These are phyloP conservation scores for Penicillium paxilli DNA, from an alignment of 495 filamentous ascomycete genomes.

Conservation along the genomic window DNA sequence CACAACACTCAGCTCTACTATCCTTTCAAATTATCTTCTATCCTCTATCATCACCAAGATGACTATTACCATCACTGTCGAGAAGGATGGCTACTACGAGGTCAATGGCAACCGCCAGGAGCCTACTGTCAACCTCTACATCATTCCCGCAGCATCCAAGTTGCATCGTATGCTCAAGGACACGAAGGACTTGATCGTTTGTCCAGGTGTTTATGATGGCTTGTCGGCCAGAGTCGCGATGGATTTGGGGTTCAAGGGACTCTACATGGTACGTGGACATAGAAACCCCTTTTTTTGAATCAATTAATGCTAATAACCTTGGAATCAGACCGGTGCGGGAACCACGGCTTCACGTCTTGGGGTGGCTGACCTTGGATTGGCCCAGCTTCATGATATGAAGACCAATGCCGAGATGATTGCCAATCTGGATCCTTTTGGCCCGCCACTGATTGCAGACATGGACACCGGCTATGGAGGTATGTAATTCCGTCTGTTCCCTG, in stretches of 20 bases:
- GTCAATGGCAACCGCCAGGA: conserved; percentile 34
- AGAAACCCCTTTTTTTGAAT: neutral
- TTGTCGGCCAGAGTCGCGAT: conserved; percentile 66
- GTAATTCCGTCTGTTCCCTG: neutral
- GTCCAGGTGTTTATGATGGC: conserved; percentile 70
- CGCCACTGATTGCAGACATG: conserved; percentile 69
- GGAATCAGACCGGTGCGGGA: conserved; percentile 63
- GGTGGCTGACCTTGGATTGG: conserved; percentile 66
- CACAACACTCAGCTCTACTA: neutral
- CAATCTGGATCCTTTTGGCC: conserved; percentile 54
- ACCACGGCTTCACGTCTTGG: conserved; percentile 64
- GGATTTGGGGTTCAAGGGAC: conserved; percentile 56
- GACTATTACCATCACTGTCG: conserved; percentile 38
- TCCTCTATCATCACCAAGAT: conserved; percentile 11
- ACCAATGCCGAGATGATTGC: conserved; percentile 67
- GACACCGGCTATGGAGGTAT: conserved; percentile 65
- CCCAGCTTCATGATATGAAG: conserved; percentile 64
- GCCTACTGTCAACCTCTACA: conserved; percentile 31
- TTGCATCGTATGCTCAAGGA: conserved; percentile 45
- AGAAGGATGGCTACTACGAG: conserved; percentile 40
- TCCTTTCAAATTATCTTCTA: neutral
- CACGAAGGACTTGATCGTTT: conserved; percentile 47
- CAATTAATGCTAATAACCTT: conserved; percentile 5
- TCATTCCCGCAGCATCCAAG: conserved; percentile 45
- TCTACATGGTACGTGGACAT: conserved; percentile 63